Evolutionary conservation across 2,329 filamentous ascomycete species (phyloP).

Genomic region (Botrytis paeoniae): DNA sequence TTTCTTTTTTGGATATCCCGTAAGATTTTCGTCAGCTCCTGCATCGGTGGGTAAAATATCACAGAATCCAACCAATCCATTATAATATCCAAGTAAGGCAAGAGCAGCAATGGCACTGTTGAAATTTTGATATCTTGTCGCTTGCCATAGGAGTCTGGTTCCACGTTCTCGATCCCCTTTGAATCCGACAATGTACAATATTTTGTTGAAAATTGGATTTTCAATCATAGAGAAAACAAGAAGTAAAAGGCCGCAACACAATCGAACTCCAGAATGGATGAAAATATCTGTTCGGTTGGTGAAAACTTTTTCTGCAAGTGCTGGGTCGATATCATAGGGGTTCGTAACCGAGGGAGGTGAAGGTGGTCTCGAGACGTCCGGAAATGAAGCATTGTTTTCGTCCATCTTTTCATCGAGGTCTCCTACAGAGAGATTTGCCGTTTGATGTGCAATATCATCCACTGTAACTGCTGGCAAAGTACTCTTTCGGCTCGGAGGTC

Average conservation of each 20-base stretch:
- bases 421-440: background rate
- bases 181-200: conserved; percentile 88
- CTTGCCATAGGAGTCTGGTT: conserved; percentile 84
- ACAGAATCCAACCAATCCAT: conserved; percentile 78
- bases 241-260: conserved; percentile 85
- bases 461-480: background rate
- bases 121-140: conserved; percentile 79
- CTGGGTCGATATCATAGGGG: conserved; percentile 32
- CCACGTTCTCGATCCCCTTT: conserved; percentile 81
- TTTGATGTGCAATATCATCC: conserved; percentile 10
- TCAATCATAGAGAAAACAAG: conserved; percentile 83
- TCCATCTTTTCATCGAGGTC: conserved; percentile 3
- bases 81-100: conserved; percentile 81
- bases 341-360: conserved; percentile 21
- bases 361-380: conserved; percentile 9
- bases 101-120: conserved; percentile 89
- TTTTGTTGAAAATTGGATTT: conserved; percentile 82
- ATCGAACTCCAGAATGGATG: conserved; percentile 81
- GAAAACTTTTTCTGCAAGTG: conserved; percentile 58
- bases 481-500: background rate
- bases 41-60: conserved; percentile 74
- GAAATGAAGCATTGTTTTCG: background rate
- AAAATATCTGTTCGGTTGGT: conserved; percentile 79
- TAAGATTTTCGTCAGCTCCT: conserved; percentile 54
- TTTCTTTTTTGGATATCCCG: conserved; percentile 69